Conservation (phyloP, 345 rosid species). For the Eucalyptus urophylla region DNA sequence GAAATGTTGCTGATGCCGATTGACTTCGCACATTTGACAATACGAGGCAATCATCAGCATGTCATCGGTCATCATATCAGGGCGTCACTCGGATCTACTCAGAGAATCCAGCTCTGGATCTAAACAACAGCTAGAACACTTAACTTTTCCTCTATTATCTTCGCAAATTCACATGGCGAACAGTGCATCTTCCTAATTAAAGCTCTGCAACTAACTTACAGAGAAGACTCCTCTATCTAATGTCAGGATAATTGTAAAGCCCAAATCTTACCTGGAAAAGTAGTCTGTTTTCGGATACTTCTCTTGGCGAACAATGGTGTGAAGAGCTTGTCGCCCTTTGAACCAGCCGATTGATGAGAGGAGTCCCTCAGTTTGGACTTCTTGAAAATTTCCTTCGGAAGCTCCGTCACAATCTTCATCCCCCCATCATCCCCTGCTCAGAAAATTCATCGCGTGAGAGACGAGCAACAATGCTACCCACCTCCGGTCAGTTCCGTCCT, state of each 20-base stretch:
- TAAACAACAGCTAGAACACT: background rate
- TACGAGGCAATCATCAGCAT: background rate
- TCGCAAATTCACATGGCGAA: background rate
- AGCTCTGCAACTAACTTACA: background rate
- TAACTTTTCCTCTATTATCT: background rate
- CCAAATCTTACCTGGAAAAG: background rate
- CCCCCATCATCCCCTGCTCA: constrained; percentile 14
- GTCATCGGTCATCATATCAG: background rate
- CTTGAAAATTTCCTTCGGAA: constrained; percentile 29
- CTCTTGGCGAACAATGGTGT: constrained; percentile 18
- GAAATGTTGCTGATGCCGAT: background rate
- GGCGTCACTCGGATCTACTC: background rate
- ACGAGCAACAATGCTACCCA: background rate
- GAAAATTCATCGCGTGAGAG: background rate
- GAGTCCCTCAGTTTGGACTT: constrained; percentile 31
- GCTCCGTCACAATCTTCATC: constrained; percentile 35
- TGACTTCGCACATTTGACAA: background rate
- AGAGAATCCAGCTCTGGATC: background rate
- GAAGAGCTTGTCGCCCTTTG: background rate
- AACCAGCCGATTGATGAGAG: background rate
- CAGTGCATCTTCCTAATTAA: background rate
- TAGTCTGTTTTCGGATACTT: background rate
- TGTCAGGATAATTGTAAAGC: background rate
- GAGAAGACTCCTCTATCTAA: background rate
- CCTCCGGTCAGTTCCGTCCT: background rate